phyloP scores from a whole-genome alignment of 2,329 filamentous ascomycete genomes.

The Aspergillus pseudonomiae region DNA sequence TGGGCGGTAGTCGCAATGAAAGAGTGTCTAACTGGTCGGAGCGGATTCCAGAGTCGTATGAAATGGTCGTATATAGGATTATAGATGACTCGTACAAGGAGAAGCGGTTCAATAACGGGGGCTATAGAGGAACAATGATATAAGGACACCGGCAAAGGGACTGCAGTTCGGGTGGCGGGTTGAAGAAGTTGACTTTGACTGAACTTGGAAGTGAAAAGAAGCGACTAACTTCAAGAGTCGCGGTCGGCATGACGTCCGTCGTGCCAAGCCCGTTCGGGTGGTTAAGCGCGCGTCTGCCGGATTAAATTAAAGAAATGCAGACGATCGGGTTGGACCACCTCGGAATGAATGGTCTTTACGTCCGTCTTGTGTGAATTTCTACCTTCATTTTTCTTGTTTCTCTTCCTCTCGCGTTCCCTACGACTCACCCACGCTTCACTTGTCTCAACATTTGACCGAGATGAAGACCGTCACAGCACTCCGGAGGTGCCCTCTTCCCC shows the following conservation, averaged over 20 bases:
- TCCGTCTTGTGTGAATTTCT: background rate
- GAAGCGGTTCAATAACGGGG: background rate
- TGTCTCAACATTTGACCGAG: background rate
- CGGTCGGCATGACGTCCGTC: constrained; percentile 35
- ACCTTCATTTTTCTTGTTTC: background rate
- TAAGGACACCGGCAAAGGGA: constrained; percentile 1
- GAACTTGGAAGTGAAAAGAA: constrained; percentile 22
- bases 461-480: constrained; percentile 32
- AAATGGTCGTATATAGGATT: constrained; percentile 17
- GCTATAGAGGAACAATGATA: constrained; percentile 3
- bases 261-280: constrained; percentile 30
- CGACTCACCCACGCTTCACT: background rate
- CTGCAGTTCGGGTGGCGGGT: constrained; percentile 15
- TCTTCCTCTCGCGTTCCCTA: background rate
- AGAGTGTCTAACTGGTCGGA: constrained; percentile 14
- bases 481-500: constrained; percentile 23
- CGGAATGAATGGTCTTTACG: constrained; percentile 12
- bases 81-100: constrained; percentile 6
- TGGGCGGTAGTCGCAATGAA: constrained; percentile 26
- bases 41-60: constrained; percentile 1
- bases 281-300: constrained; percentile 35
- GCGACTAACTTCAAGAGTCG: constrained; percentile 14
- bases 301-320: constrained; percentile 4
- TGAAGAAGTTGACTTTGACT: constrained; percentile 12
- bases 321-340: constrained; percentile 12